Evolutionary conservation across 306 rosid species (phyloP).

Genomic region (Vigna angularis): DNA sequence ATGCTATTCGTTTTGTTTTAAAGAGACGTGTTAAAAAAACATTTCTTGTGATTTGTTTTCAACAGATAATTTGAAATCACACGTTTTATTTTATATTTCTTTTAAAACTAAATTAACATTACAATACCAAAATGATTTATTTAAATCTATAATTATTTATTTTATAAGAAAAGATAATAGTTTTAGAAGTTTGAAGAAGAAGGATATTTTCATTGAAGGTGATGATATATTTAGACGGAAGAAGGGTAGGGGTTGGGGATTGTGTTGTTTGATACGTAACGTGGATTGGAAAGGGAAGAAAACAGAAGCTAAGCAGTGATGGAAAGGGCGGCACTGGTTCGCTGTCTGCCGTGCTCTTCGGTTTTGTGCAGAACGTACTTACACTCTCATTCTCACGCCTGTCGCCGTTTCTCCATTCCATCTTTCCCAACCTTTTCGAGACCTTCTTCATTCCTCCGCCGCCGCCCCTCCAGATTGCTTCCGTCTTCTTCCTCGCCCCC

Average conservation of each 20-base stretch:
- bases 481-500: constrained; percentile 42
- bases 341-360: constrained; percentile 67
- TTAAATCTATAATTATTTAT: too few relatives aligned
- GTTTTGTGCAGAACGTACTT: constrained; percentile 55
- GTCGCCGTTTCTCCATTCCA: constrained; percentile 46
- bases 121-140: too few relatives aligned
- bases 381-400: not conserved
- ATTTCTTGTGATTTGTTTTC: too few relatives aligned
- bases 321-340: constrained; percentile 84
- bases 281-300: not conserved
- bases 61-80: too few relatives aligned
- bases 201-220: not conserved
- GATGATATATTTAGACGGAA: too few relatives aligned
- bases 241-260: not conserved
- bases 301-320: constrained; percentile 24
- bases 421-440: constrained; percentile 25
- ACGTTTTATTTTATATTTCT: too few relatives aligned
- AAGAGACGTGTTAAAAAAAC: too few relatives aligned
- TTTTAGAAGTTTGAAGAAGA: not conserved
- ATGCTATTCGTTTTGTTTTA: too few relatives aligned
- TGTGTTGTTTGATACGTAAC: not conserved
- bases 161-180: too few relatives aligned
- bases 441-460: constrained; percentile 53
- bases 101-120: too few relatives aligned
- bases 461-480: constrained; percentile 48